phyloP scores from a whole-genome alignment of 768 basidiomycete species.

The Lactifluus subvellereus region DNA sequence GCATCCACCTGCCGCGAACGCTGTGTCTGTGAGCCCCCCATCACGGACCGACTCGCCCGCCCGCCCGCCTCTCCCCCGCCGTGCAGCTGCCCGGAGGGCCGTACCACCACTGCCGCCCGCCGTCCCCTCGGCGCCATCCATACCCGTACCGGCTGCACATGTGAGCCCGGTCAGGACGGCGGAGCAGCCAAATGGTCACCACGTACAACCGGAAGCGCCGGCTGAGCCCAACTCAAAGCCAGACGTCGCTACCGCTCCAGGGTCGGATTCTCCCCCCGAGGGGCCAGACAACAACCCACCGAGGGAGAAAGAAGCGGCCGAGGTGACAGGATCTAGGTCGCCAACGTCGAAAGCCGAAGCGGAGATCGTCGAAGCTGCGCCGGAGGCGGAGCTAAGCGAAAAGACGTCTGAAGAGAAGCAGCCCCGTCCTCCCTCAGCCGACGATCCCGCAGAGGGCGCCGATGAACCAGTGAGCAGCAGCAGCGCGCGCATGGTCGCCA shows the following conservation, averaged over 20 bases:
- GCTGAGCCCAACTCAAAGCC: background rate
- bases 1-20: background rate
- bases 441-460: background rate
- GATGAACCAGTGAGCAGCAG: background rate
- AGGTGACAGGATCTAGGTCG: background rate
- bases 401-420: background rate
- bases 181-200: slow-evolving; percentile 10
- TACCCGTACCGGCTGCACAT: background rate
- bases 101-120: slow-evolving; percentile 12
- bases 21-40: slow-evolving; percentile 16
- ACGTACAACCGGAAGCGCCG: background rate
- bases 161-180: background rate
- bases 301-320: background rate
- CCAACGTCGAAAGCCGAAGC: background rate
- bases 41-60: slow-evolving; percentile 34
- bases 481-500: background rate
- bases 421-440: background rate
- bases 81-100: slow-evolving; percentile 53
- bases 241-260: background rate
- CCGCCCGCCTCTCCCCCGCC: slow-evolving; percentile 57
- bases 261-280: background rate
- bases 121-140: background rate
- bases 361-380: too few relatives aligned
- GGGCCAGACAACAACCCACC: background rate
- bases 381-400: background rate